Percentiles rank a stretch among this genome's conserved stretches.
These are phyloP conservation scores for Conidiobolus incongruus DNA, from an alignment of 371 early-diverging fungal species.

Conservation along the genomic window DNA sequence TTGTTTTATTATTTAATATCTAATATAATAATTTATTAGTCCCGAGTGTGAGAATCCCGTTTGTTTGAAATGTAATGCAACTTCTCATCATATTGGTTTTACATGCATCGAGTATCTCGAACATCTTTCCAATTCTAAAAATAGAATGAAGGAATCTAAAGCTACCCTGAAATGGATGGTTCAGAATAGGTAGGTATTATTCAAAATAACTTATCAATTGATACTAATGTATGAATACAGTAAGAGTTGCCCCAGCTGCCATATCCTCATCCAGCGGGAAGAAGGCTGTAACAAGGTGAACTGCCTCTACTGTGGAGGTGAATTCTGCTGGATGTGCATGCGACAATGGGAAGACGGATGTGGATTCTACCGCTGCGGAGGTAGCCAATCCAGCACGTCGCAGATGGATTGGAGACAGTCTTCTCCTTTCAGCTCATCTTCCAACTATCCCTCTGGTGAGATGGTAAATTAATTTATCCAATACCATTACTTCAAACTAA, in stretches of 20 bases:
- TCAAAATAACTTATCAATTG: not conserved
- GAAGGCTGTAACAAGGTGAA: slow-evolving; percentile 65
- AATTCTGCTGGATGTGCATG: slow-evolving; percentile 43
- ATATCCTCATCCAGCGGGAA: slow-evolving; percentile 46
- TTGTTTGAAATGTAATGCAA: slow-evolving; percentile 31
- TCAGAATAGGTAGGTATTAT: slow-evolving; percentile 14
- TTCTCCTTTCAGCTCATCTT: not conserved
- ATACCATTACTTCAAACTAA: not conserved
- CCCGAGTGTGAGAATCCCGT: slow-evolving; percentile 14
- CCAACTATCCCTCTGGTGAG: no score
- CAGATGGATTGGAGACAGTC: not conserved
- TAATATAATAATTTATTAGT: slow-evolving; percentile 1
- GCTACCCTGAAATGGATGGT: slow-evolving; percentile 23
- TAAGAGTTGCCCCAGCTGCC: slow-evolving; percentile 43
- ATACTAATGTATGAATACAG: slow-evolving; percentile 8
- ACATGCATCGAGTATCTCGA: slow-evolving; percentile 24
- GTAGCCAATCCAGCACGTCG: not conserved
- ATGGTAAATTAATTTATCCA: not conserved
- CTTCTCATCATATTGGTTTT: slow-evolving; percentile 17
- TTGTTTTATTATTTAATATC: not conserved
- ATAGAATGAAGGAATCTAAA: slow-evolving; percentile 11
- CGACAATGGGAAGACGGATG: slow-evolving; percentile 15
- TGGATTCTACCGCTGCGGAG: slow-evolving; percentile 15
- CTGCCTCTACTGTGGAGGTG: slow-evolving; percentile 41
- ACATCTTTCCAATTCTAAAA: slow-evolving; percentile 8